Conservation (phyloP, 2,329 filamentous ascomycete species). For the Aurifilum marmelostoma region DNA sequence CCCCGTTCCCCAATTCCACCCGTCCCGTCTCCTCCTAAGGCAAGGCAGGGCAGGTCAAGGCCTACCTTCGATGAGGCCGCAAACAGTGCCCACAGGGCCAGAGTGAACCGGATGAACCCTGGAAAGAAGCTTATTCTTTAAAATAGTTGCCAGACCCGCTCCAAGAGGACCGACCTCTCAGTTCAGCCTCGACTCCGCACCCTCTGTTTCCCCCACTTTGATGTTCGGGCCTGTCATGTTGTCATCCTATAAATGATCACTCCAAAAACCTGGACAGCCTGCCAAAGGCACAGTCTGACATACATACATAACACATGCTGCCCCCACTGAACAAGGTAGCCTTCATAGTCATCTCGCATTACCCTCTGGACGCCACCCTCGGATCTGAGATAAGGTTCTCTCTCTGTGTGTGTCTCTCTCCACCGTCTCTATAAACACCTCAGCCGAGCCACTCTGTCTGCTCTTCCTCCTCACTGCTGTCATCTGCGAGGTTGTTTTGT, state of each 20-base stretch:
- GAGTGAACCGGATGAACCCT: background rate
- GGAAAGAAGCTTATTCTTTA: conserved; percentile 5
- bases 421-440: background rate
- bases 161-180: background rate
- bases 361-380: background rate
- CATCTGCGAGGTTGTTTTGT: background rate
- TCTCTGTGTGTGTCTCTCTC: background rate
- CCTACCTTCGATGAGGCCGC: too few relatives aligned
- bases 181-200: conserved; percentile 1
- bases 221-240: background rate
- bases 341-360: background rate
- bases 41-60: too few relatives aligned
- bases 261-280: too few relatives aligned
- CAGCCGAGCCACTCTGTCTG: background rate
- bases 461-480: background rate
- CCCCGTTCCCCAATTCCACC: too few relatives aligned
- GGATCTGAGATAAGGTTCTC: background rate
- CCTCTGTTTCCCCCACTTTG: background rate
- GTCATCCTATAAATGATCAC: background rate
- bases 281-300: background rate
- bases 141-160: conserved; percentile 4
- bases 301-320: background rate
- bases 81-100: too few relatives aligned
- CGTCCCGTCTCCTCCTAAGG: too few relatives aligned
- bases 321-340: background rate